Percentiles rank a stretch among this genome's conserved stretches.
Conservation (phyloP, 2,329 filamentous ascomycete genomes). For the Epichloe typhina region DNA sequence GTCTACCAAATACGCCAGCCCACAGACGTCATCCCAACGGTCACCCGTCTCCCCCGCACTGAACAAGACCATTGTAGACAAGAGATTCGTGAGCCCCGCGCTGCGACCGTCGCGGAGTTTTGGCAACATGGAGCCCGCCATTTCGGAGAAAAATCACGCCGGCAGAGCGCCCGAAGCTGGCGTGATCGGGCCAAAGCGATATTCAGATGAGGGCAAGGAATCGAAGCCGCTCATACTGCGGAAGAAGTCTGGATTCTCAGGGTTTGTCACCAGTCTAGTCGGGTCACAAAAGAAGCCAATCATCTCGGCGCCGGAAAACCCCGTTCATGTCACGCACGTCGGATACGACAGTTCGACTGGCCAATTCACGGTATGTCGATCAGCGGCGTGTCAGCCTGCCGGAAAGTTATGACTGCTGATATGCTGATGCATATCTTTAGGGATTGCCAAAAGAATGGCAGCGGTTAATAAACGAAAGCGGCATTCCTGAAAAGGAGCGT, state of each 20-base stretch:
- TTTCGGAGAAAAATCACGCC: slow-evolving; percentile 25
- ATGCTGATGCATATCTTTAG: slow-evolving; percentile 30
- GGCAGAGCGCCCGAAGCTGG: slow-evolving; percentile 27
- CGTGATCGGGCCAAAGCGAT: slow-evolving; percentile 49
- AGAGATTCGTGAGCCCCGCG: slow-evolving; percentile 35
- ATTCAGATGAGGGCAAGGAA: slow-evolving; percentile 64
- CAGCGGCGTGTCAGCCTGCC: background rate
- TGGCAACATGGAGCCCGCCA: slow-evolving; percentile 21
- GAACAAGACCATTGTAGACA: slow-evolving; percentile 40
- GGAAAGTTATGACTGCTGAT: no score
- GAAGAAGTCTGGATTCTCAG: slow-evolving; percentile 82
- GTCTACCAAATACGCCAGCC: slow-evolving; percentile 29
- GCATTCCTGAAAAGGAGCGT: slow-evolving; percentile 91
- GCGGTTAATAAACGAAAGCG: slow-evolving; percentile 84
- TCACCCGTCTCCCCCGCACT: slow-evolving; percentile 20
- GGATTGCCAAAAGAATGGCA: slow-evolving; percentile 98
- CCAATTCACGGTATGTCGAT: slow-evolving; percentile 66
- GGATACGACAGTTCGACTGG: slow-evolving; percentile 94
- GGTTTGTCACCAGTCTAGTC: slow-evolving; percentile 71
- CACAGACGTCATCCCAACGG: slow-evolving; percentile 18
- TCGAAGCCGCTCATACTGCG: slow-evolving; percentile 48
- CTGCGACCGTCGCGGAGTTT: slow-evolving; percentile 52
- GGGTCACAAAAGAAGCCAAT: slow-evolving; percentile 80
- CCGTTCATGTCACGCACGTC: slow-evolving; percentile 94
- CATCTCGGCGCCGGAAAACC: slow-evolving; percentile 96